A percentile compares a stretch with the other conserved stretches of the same genome.
Evolutionary conservation across 768 basidiomycete genomes (phyloP).

Genomic region (Myochromella boudieri): DNA sequence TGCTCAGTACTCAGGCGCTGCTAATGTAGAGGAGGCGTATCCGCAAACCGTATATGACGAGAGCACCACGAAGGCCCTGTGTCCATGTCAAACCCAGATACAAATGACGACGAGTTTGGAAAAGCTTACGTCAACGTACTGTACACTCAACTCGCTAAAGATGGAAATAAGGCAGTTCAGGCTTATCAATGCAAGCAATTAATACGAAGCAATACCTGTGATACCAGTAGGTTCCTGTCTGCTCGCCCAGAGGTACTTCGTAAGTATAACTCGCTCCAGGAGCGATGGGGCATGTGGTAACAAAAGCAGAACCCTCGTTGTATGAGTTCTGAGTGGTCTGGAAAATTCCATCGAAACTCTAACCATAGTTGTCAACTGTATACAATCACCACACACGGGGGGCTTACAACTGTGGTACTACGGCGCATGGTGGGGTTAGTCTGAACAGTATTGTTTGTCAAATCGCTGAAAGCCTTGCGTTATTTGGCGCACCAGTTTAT

Average conservation of each 20-base stretch:
- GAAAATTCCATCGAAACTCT: slow-evolving; percentile 25
- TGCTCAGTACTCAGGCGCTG: background rate
- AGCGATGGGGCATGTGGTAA: slow-evolving; percentile 27
- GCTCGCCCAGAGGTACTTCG: slow-evolving; percentile 22
- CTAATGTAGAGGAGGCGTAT: background rate
- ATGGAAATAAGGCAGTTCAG: background rate
- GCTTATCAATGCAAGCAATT: no score
- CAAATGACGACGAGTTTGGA: background rate
- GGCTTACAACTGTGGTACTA: slow-evolving; percentile 18
- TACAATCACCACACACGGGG: background rate
- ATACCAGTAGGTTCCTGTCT: slow-evolving; percentile 34
- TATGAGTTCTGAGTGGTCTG: slow-evolving; percentile 20
- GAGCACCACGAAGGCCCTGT: slow-evolving; percentile 22
- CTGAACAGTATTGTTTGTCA: background rate
- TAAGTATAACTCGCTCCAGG: slow-evolving; percentile 29
- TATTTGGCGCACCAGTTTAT: slow-evolving; percentile 10
- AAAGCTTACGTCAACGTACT: slow-evolving; percentile 19
- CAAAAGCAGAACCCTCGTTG: slow-evolving; percentile 25
- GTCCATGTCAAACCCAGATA: background rate
- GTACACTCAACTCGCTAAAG: slow-evolving; percentile 18
- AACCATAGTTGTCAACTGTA: background rate
- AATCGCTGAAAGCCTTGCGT: background rate
- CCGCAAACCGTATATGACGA: slow-evolving; percentile 27
- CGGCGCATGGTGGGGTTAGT: slow-evolving; percentile 23
- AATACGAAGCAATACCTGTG: slow-evolving; percentile 14